Evolutionary conservation across 2,329 filamentous ascomycete genomes (phyloP), one percentile per base, ranked within the genome.

Genomic region (Rhynchosporium graminicola): DNA sequence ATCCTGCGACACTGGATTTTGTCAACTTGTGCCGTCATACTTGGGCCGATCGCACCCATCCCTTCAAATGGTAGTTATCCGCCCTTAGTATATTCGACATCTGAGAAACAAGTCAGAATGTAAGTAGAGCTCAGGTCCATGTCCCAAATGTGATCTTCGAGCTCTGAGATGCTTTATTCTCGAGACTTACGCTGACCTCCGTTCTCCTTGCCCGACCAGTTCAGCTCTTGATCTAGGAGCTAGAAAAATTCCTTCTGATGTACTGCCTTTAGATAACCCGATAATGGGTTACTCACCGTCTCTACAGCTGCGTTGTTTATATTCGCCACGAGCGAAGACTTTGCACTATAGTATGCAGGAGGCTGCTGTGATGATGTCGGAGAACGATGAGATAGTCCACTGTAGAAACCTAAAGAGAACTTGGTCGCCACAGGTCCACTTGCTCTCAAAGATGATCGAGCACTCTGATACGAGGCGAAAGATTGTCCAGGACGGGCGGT

Each of bases 181-280:
- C 15, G 12, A 51, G 2, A 52, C 50, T 12, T 52, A 52, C 50
- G 54, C 12, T 56, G 40, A n/a, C 54, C 54, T 12, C 54, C 54
- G 12, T 56, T 56, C 28, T 43, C 38, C 20, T 31, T 45, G 15
- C 54, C 54, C 7, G 54, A 56, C 54, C 54, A 56, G 33, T 56
- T 56, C 6, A 56, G 26, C 15, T 45, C 38, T 38, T 52, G 33
- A 31, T 52, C 50, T n/a, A 52, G 15, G 4, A 33, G 50, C 10
- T 40, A 38, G 9, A 52, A 6, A 5, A 40, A 10, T 4, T 33
- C 50, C 26, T 20, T 38, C 8, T 52, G 33, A 4, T 52, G 31
- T 4, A 52, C n/a, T 10, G 50, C 50, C 8, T 52, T 52, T 4
- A 26, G n/a, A 52, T 52, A 52, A 13, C 7, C 50, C 10, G 50